phyloP scores from a whole-genome alignment of 148 eudicot genomes.

The Limonium bicolor region DNA sequence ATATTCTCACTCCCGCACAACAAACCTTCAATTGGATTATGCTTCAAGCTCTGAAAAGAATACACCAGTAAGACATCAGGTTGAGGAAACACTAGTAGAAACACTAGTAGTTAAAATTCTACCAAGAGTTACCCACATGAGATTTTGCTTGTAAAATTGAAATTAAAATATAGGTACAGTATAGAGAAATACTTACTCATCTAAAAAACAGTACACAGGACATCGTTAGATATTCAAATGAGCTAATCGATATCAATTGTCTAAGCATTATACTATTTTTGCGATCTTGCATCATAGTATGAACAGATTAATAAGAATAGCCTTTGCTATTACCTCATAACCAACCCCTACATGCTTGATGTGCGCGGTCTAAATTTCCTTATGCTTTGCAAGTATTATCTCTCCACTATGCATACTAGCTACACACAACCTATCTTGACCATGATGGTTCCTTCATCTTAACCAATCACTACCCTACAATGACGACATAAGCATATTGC shows the following conservation, averaged over 20 bases:
- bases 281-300: background rate
- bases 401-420: slow-evolving; percentile 98
- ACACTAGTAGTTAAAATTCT: background rate
- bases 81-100: background rate
- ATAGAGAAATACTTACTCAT: background rate
- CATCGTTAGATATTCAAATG: too few species aligned
- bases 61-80: background rate
- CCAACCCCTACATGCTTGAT: slow-evolving; percentile 87
- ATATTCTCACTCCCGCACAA: slow-evolving; percentile 94
- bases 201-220: background rate
- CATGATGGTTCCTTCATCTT: slow-evolving; percentile 89
- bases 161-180: background rate
- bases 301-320: background rate
- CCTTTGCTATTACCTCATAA: slow-evolving; percentile 48
- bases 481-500: too few species aligned
- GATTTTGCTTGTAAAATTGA: background rate
- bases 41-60: slow-evolving; percentile 62
- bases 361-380: slow-evolving; percentile 87
- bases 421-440: slow-evolving; percentile 86
- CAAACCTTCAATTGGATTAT: slow-evolving; percentile 97
- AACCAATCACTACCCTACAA: slow-evolving; percentile 69
- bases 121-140: background rate
- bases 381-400: slow-evolving; percentile 93
- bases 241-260: too few species aligned
- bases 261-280: too few species aligned